Evolutionary conservation across 2,329 filamentous ascomycete species (phyloP), one percentile per base, ranked within the genome.

Genomic region (Calonectria hawksworthii): DNA sequence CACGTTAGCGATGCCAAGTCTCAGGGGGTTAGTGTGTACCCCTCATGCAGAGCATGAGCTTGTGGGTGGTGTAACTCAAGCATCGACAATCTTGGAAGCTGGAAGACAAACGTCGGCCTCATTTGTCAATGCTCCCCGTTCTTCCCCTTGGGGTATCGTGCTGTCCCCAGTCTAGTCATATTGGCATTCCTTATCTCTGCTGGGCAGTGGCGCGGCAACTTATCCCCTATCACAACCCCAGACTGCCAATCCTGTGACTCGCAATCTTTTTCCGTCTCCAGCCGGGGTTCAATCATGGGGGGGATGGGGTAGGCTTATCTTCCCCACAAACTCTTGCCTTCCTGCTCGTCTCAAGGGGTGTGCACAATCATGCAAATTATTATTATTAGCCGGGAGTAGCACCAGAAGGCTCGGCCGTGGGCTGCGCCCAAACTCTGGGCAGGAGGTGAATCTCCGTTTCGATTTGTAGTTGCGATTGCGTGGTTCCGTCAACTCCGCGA

Each of bases 301-400:
- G 74, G 74, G 41, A 79, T 70, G 79, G 78, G 79, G 78, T 81
- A 77, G 77, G 68, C 77, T 74, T 73, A 73, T 75, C 76, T 81
- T 79, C 80, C 78, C 80, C 80, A 79, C 79, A 81, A 64, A 73
- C 76, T 77, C 54, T 69, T 76, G 71, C 68, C 50, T 56, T 70
- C 41, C 41, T 68, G 65, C 67, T 50, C 32, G 51, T 70, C 61
- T 67, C 51, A 70, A 72, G 68, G 68, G 72, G 72, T 21, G 71
- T 65, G 47, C 50, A 41, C 51, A 36, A 32, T 59, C 56, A 63
- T 63, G 56, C 56, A 63, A 63, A 63, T 47, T 47, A 41, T 63
- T 63, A 64, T 32, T 70, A 51, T 38, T 64, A 70, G 26, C 61
- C 59, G 41, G 50, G 68, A 23, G 61, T 68, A 52, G 52, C 38